Base-by-base conservation (phyloP, 129 eudicot species). In the Pseudognaphalium luteoalbum region DNA sequence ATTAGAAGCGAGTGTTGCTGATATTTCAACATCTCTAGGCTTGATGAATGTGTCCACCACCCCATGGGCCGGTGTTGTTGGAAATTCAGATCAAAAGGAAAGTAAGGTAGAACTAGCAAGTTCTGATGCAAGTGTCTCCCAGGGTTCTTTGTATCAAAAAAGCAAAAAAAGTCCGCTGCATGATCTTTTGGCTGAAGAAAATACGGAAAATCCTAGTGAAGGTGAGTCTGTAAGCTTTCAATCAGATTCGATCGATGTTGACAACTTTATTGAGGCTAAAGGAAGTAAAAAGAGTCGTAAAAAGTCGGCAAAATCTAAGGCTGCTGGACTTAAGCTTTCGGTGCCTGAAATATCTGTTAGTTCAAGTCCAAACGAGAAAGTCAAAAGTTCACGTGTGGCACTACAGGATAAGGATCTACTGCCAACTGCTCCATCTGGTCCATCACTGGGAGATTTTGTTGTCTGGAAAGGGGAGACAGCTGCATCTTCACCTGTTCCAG, bases 381-480 rank as follows among this genome's bases (percentile, higher is more conserved):
- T 70, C 52, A 91, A 87, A 84, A 80, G 15, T 52, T 72, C 88
- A 34, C 91, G 83, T 37, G 39, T 28, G 42, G 39, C 68, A 63
- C 67, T 11, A 3, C 86, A 76, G 44, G 89, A 91, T 78, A 85
- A 85, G 76, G 96, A 91, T 21, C 56, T 80, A 4, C 71, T 94
- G 58, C 93, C 97, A 34, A 82, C 96, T 5, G 84, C 88, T 32
- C 96, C 94, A 7, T 81, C 92, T 34, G 97, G 97, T 60, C 97
- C 97, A 37, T 94, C 94, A 52, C 79, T 94, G 25, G 97, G 97
- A 70, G 99, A 94, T 82, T 91, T 87, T 81, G 90, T 94, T 32
- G 76, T 84, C 65, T 94, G 99, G 99, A 94, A 91, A 82, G 99
- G 87, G 29, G 99, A 91, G 62, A n/a, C 83, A 29, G 75, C 89